Percentiles rank a stretch among this genome's conserved stretches.
Conservation (phyloP, 495 filamentous ascomycete genomes). For the Evernia prunastri region DNA sequence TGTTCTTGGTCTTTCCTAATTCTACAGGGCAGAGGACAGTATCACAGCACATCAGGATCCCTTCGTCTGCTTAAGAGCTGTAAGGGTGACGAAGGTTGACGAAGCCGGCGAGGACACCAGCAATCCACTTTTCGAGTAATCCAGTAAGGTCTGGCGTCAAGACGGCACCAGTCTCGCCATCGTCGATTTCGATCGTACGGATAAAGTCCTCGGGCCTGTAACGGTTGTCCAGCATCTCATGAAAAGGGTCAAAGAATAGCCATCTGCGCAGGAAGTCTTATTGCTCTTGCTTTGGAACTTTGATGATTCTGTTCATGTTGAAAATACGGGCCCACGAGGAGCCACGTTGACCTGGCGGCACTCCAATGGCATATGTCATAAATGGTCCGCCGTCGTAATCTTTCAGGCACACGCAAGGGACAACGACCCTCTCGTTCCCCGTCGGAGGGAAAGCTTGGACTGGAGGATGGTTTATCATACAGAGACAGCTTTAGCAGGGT, state of each 20-base stretch:
- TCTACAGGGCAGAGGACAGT: slow-evolving; percentile 32
- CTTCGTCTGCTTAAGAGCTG: not conserved
- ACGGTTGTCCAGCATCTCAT: not conserved
- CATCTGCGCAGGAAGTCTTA: slow-evolving; percentile 1
- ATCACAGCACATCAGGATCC: slow-evolving; percentile 31
- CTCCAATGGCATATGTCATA: not conserved
- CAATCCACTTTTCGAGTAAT: not conserved
- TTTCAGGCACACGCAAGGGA: not conserved
- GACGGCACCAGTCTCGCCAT: not conserved
- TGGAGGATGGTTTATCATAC: too few species aligned
- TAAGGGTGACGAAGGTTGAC: not conserved
- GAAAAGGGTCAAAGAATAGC: not conserved
- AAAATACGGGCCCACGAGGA: not conserved
- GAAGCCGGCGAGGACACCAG: not conserved
- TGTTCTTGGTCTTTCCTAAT: slow-evolving; percentile 18
- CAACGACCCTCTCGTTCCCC: not conserved
- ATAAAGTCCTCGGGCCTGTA: not conserved
- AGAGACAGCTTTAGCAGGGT: too few species aligned
- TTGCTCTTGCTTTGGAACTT: not conserved
- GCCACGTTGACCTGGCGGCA: not conserved
- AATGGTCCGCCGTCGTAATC: not conserved
- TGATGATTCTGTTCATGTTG: not conserved
- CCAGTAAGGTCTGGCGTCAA: not conserved
- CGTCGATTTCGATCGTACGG: not conserved
- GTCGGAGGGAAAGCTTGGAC: too few species aligned